Conservation (phyloP, 306 rosid genomes). For the Quercus robur region DNA sequence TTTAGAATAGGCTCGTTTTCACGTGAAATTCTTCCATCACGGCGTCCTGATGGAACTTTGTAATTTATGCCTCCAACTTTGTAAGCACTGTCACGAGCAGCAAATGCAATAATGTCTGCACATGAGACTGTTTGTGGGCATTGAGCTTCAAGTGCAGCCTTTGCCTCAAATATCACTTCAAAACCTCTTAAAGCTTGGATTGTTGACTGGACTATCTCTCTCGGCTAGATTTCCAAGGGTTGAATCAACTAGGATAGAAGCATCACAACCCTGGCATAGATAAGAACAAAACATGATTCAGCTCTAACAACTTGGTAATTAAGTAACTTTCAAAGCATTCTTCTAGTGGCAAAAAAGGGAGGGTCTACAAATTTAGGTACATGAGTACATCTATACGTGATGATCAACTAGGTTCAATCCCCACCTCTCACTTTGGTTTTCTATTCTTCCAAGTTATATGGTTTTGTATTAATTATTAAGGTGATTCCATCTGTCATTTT, state of each 20-base stretch:
- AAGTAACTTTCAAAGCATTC: too few relatives aligned
- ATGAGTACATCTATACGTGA: too few relatives aligned
- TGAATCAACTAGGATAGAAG: slow-evolving; percentile 31
- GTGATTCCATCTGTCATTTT: too few relatives aligned
- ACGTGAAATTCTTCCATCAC: background rate
- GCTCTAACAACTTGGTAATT: background rate
- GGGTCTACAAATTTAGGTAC: too few relatives aligned
- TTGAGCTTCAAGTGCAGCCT: slow-evolving; percentile 27
- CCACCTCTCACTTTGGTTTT: too few relatives aligned
- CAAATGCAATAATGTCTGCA: slow-evolving; percentile 42
- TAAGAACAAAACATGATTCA: too few relatives aligned
- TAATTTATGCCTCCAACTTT: background rate
- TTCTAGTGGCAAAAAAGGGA: too few relatives aligned
- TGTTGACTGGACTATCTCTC: slow-evolving; percentile 30
- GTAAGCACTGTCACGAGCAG: slow-evolving; percentile 31
- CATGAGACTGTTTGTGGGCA: slow-evolving; percentile 35
- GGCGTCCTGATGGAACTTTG: background rate
- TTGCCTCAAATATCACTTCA: slow-evolving; percentile 35
- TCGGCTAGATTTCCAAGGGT: slow-evolving; percentile 27
- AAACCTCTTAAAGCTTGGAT: slow-evolving; percentile 41
- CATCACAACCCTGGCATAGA: slow-evolving; percentile 39
- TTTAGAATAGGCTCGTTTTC: background rate
- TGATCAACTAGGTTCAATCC: too few relatives aligned
- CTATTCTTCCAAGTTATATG: too few relatives aligned
- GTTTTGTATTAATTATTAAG: too few relatives aligned